Percentiles rank a stretch among this genome's conserved stretches.
Evolutionary conservation across 371 early-diverging fungal species (phyloP).

Genomic region (Apophysomyces variabilis): DNA sequence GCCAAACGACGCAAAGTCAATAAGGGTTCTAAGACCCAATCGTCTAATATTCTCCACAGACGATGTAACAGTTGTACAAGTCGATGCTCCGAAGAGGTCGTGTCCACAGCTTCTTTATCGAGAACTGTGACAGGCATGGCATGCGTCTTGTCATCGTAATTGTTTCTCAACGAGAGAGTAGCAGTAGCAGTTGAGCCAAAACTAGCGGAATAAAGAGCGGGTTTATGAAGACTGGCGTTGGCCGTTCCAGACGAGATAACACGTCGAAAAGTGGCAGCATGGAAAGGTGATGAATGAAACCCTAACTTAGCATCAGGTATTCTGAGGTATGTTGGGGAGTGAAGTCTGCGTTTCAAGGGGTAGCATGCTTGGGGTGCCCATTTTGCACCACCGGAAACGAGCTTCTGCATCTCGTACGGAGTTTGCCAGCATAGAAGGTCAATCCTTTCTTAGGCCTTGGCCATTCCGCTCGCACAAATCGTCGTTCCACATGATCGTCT

Average conservation of each 20-base stretch:
- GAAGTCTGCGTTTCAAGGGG: not conserved
- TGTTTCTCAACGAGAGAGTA: not conserved
- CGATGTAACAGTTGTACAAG: constrained; percentile 26
- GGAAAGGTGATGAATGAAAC: not conserved
- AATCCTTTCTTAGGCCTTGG: not conserved
- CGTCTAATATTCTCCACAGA: constrained; percentile 43
- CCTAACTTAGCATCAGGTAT: not conserved
- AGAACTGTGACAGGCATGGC: constrained; percentile 25
- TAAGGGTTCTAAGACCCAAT: constrained; percentile 62
- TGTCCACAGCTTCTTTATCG: constrained; percentile 30
- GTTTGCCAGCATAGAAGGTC: constrained; percentile 2
- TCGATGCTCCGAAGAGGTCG: constrained; percentile 19
- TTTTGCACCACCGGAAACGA: constrained; percentile 7
- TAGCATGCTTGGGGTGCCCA: not conserved
- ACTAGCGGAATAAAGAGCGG: constrained; percentile 4
- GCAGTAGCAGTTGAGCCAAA: not conserved
- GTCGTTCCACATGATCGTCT: not conserved
- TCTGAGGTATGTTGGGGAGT: not conserved
- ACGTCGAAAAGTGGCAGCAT: not conserved
- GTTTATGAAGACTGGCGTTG: not conserved
- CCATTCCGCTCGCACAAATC: not conserved
- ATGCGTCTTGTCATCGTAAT: not conserved
- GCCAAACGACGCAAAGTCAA: constrained; percentile 60
- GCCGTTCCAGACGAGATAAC: not conserved
- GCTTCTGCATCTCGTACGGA: constrained; percentile 12